phyloP scores from a whole-genome alignment of 1,284 basidiomycete genomes.

The Ceratobasidium papillatum region DNA sequence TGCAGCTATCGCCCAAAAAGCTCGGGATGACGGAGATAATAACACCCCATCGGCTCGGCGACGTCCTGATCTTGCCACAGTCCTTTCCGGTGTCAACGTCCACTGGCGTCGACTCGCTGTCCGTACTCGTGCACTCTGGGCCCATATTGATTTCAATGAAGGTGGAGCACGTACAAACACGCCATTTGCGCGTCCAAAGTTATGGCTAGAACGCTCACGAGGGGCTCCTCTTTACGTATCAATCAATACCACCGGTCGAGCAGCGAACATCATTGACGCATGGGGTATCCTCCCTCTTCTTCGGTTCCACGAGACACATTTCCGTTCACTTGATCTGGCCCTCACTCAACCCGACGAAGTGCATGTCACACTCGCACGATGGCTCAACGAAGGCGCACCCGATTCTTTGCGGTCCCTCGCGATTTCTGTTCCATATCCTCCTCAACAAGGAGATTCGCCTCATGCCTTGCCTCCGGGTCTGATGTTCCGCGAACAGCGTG shows the following conservation, averaged over 20 bases:
- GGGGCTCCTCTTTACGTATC: constrained; percentile 22
- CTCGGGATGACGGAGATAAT: background rate
- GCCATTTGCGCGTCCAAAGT: constrained; percentile 19
- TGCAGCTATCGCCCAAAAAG: background rate
- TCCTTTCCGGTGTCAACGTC: constrained; percentile 30
- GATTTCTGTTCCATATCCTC: constrained; percentile 11
- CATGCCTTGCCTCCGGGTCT: constrained; percentile 21
- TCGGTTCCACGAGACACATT: constrained; percentile 26
- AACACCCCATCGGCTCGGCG: background rate
- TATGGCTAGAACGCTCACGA: constrained; percentile 22
- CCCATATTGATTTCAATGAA: constrained; percentile 22
- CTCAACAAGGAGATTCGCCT: constrained; percentile 19
- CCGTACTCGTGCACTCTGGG: constrained; percentile 27
- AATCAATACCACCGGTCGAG: constrained; percentile 24
- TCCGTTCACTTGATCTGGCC: constrained; percentile 19
- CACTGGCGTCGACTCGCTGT: constrained; percentile 16
- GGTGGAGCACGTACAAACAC: constrained; percentile 8
- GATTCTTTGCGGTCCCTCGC: constrained; percentile 18
- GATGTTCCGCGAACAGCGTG: constrained; percentile 21
- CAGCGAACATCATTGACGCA: constrained; percentile 26
- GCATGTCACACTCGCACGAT: constrained; percentile 18
- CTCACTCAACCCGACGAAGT: constrained; percentile 20
- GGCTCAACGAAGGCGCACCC: constrained; percentile 17
- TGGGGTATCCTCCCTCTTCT: constrained; percentile 33
- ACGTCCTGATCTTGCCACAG: constrained; percentile 27